phyloP scores from a whole-genome alignment of 2,329 filamentous ascomycete genomes.

The Ascochyta lentis region DNA sequence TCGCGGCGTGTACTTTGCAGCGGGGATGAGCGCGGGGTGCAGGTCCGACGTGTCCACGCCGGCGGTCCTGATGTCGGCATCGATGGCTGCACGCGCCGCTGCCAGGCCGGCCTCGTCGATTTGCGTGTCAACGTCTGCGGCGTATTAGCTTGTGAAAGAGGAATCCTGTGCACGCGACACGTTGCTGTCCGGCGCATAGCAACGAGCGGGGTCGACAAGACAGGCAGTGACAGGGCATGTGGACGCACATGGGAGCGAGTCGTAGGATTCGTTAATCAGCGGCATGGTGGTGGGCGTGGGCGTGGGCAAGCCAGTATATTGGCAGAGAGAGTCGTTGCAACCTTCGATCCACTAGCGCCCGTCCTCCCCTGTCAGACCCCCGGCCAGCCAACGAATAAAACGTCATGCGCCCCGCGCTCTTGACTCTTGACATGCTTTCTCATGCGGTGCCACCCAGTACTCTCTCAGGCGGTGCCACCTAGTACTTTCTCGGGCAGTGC shows the following conservation, averaged over 20 bases:
- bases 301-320: neutral
- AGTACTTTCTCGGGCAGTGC: no score
- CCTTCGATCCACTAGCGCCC: constrained; percentile 8
- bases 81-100: constrained; percentile 80
- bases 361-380: constrained; percentile 12
- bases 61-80: constrained; percentile 67
- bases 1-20: constrained; percentile 55
- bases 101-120: constrained; percentile 69
- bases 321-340: constrained; percentile 7
- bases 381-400: constrained; percentile 18
- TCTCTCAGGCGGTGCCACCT: no score
- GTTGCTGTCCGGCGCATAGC: constrained; percentile 39
- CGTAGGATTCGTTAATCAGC: constrained; percentile 72
- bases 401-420: constrained; percentile 22
- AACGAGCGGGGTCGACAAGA: constrained; percentile 61
- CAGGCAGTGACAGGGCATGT: constrained; percentile 7
- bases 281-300: constrained; percentile 60
- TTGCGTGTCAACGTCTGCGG: constrained; percentile 78
- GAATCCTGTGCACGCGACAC: constrained; percentile 4
- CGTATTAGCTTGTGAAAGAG: constrained; percentile 21
- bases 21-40: constrained; percentile 65
- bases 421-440: no score
- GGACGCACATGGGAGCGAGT: constrained; percentile 79
- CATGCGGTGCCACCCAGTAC: no score
- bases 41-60: constrained; percentile 56